Conservation (phyloP, 139 green algal species). For the Tetradesmus lagerheimii region DNA sequence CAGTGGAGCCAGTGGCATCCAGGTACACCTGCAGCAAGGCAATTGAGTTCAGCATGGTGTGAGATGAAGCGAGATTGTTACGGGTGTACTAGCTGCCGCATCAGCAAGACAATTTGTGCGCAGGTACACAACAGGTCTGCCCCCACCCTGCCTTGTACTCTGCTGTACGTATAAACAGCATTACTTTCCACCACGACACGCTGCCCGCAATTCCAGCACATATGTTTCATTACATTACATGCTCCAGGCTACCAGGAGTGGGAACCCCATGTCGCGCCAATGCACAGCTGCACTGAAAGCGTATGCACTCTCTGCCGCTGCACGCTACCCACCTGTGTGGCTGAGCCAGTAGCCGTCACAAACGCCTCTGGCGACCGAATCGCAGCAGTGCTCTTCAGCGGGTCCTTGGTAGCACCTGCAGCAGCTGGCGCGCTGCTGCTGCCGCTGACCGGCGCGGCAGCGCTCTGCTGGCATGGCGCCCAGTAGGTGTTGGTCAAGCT, state of each 20-base stretch:
- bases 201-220: too few relatives aligned
- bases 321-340: slow-evolving; percentile 14
- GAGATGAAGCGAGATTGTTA: background rate
- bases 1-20: slow-evolving; percentile 31
- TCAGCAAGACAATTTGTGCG: too few relatives aligned
- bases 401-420: background rate
- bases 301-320: background rate
- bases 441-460: slow-evolving; percentile 7
- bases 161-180: too few relatives aligned
- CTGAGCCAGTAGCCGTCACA: background rate
- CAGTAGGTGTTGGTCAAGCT: slow-evolving; percentile 18
- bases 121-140: too few relatives aligned
- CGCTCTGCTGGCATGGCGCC: background rate
- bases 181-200: too few relatives aligned
- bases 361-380: slow-evolving; percentile 8
- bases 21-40: slow-evolving; percentile 22
- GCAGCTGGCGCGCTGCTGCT: background rate
- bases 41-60: too few relatives aligned
- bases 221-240: too few relatives aligned
- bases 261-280: too few relatives aligned
- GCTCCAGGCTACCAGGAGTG: too few relatives aligned
- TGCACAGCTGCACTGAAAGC: background rate
- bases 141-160: too few relatives aligned
- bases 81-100: background rate
- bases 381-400: background rate